Conservation (phyloP, 2,329 filamentous ascomycete genomes). For the Aspergillus intermedius region DNA sequence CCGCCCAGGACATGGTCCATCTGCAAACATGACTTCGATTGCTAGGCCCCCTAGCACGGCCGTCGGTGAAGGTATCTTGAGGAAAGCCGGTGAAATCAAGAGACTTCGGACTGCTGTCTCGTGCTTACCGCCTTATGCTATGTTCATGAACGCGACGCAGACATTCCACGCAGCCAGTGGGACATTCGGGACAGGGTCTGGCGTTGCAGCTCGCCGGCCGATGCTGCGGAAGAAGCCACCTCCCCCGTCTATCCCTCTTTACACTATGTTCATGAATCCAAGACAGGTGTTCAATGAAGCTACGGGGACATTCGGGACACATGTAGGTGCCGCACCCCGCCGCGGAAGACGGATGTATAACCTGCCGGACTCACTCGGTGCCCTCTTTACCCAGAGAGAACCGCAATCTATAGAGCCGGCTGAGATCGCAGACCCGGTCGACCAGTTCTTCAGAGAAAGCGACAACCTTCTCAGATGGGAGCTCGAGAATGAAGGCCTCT, state of each 20-base stretch:
- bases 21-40: neutral
- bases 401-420: neutral
- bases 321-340: constrained; percentile 21
- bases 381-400: constrained; percentile 18
- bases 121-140: neutral
- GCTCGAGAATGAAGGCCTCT: constrained; percentile 23
- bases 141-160: neutral
- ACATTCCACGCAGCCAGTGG: constrained; percentile 24
- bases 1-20: neutral
- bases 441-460: constrained; percentile 23
- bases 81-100: neutral
- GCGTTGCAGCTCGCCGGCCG: constrained; percentile 9
- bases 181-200: constrained; percentile 41
- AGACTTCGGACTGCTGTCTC: neutral
- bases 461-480: constrained; percentile 34
- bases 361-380: constrained; percentile 25
- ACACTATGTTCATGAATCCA: constrained; percentile 32
- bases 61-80: neutral
- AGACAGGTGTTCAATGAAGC: constrained; percentile 32
- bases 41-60: neutral
- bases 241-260: neutral
- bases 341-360: constrained; percentile 4
- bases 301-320: constrained; percentile 43
- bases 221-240: neutral
- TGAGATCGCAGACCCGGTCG: constrained; percentile 15